A percentile compares a stretch with the other conserved stretches of the same genome.
These are phyloP conservation scores for Diddensiella transvaalensis DNA, from an alignment of 805 yeast species.

Conservation along the genomic window DNA sequence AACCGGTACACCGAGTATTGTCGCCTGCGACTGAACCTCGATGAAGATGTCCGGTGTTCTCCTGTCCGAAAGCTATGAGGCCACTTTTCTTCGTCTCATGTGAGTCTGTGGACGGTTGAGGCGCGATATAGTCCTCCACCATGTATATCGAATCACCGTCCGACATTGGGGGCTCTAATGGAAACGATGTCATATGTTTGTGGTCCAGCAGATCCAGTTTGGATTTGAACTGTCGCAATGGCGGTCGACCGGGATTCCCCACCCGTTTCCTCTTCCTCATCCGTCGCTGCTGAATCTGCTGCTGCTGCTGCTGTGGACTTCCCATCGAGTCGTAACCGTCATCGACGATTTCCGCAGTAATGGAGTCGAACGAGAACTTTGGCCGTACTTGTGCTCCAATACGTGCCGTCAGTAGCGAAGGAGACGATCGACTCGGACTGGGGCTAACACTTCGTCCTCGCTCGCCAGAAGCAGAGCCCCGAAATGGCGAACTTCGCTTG, in stretches of 20 bases:
- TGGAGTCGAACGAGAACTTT: slow-evolving; percentile 6
- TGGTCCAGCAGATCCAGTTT: slow-evolving; percentile 40
- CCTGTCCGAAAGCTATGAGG: background rate
- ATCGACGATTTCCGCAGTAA: slow-evolving; percentile 4
- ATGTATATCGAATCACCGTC: slow-evolving; percentile 21
- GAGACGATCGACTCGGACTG: background rate
- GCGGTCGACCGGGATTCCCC: background rate
- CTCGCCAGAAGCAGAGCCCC: background rate
- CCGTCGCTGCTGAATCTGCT: background rate
- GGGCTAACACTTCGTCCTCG: background rate
- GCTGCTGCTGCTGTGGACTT: background rate
- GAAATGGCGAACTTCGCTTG: background rate
- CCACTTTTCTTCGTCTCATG: background rate
- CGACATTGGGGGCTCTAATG: slow-evolving; percentile 12
- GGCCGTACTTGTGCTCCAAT: background rate
- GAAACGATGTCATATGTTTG: slow-evolving; percentile 36
- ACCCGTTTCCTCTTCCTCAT: background rate
- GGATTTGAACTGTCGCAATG: slow-evolving; percentile 25
- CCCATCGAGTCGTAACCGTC: slow-evolving; percentile 7
- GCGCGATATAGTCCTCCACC: slow-evolving; percentile 32
- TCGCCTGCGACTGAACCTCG: background rate
- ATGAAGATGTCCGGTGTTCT: background rate
- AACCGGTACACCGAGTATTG: background rate
- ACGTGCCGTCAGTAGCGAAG: background rate
- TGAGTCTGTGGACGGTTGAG: background rate